A percentile compares a stretch with the other conserved stretches of the same genome.
These are phyloP conservation scores for Inonotus obliquus DNA, from an alignment of 1,284 basidiomycete genomes.

Conservation along the genomic window DNA sequence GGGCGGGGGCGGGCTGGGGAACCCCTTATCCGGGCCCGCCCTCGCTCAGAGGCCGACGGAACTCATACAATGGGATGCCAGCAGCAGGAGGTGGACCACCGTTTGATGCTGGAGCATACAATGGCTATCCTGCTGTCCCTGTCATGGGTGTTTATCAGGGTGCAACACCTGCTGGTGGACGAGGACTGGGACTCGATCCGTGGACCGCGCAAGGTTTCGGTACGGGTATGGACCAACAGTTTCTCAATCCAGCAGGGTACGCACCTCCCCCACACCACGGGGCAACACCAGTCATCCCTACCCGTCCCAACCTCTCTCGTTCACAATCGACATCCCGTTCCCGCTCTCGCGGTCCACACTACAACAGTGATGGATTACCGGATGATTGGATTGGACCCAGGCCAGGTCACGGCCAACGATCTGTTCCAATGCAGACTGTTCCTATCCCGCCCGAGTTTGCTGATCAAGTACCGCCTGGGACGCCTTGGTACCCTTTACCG, in stretches of 20 bases:
- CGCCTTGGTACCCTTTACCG: background rate
- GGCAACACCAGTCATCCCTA: background rate
- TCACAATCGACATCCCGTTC: background rate
- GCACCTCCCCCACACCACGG: background rate
- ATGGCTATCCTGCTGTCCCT: background rate
- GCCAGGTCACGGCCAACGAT: background rate
- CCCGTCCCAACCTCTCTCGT: background rate
- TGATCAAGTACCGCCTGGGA: background rate
- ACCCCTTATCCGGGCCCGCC: background rate
- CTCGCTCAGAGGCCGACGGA: background rate
- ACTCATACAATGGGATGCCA: background rate
- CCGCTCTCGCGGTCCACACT: background rate
- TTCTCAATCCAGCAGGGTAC: background rate
- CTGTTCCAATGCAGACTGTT: background rate
- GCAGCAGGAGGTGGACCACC: background rate
- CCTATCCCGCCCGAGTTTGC: background rate
- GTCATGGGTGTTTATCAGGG: background rate
- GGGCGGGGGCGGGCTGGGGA: background rate
- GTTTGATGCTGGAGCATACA: background rate
- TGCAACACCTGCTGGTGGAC: background rate
- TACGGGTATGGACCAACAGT: background rate
- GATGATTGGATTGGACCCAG: constrained; percentile 3
- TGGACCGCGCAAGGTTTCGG: background rate
- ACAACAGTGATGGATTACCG: background rate
- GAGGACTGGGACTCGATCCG: background rate